These are phyloP conservation scores for Acacia melanoxylon DNA, from an alignment of 306 rosid genomes.

Conservation along the genomic window DNA sequence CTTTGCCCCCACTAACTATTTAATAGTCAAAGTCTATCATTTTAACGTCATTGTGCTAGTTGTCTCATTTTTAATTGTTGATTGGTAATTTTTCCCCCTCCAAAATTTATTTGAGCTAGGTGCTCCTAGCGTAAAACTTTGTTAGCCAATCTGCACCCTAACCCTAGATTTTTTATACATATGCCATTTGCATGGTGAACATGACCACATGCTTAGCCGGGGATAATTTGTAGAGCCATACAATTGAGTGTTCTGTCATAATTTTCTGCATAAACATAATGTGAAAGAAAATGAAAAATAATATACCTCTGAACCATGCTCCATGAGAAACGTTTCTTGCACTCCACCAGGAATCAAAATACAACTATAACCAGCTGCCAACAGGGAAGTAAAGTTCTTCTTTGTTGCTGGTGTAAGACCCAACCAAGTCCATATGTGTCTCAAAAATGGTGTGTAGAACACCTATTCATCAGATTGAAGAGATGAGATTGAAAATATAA, in stretches of 20 bases:
- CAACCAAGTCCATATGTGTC: conserved; percentile 98
- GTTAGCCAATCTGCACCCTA: too few species aligned
- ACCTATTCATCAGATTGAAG: conserved; percentile 48
- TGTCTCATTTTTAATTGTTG: too few species aligned
- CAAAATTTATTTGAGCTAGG: too few species aligned
- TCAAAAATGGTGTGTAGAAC: conserved; percentile 86
- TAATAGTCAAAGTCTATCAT: too few species aligned
- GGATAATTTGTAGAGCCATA: conserved; percentile 1
- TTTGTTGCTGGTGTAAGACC: conserved; percentile 75
- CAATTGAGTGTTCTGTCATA: neutral
- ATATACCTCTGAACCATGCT: conserved; percentile 72
- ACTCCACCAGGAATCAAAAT: conserved; percentile 95
- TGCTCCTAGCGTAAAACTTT: too few species aligned
- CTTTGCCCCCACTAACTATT: too few species aligned
- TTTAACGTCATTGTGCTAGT: too few species aligned
- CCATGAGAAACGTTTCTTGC: conserved; percentile 83
- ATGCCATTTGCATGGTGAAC: conserved; percentile 2
- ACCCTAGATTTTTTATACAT: neutral
- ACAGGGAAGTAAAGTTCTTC: conserved; percentile 64
- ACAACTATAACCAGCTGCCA: conserved; percentile 80
- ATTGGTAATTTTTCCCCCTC: too few species aligned
- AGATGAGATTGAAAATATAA: conserved; percentile 23
- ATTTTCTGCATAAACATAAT: neutral
- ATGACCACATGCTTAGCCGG: conserved; percentile 1
- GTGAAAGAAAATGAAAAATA: conserved; percentile 5